These are phyloP conservation scores for Coemansia interrupta DNA, from an alignment of 192 early-diverging fungal genomes.

Conservation along the genomic window DNA sequence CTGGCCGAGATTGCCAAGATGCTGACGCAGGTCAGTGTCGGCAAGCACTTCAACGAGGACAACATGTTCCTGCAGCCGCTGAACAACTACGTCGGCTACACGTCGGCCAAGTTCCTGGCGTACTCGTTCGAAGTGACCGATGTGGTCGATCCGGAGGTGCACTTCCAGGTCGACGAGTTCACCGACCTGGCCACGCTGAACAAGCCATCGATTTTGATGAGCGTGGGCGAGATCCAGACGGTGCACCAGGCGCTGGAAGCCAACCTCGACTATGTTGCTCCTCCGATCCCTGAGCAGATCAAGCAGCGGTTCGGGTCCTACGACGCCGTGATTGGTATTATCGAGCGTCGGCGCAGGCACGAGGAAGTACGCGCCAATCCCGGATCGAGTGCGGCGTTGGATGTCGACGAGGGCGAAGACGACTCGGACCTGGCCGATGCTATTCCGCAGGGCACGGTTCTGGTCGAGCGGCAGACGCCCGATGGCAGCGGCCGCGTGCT, in stretches of 20 bases:
- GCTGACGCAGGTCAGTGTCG: conserved; percentile 92
- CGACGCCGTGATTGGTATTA: conserved; percentile 50
- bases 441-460: conserved; percentile 52
- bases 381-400: conserved; percentile 7
- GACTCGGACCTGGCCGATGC: conserved; percentile 47
- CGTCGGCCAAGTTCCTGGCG: conserved; percentile 71
- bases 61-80: conserved; percentile 70
- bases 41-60: conserved; percentile 69
- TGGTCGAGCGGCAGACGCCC: conserved; percentile 42
- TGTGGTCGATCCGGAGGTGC: conserved; percentile 81
- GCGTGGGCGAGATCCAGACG: conserved; percentile 85
- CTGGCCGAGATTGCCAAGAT: conserved; percentile 93
- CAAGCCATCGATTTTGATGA: conserved; percentile 86
- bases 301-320: conserved; percentile 52
- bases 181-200: conserved; percentile 72
- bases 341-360: conserved; percentile 46
- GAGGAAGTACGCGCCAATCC: conserved; percentile 26
- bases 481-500: conserved; percentile 35
- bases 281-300: conserved; percentile 53
- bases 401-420: conserved; percentile 36
- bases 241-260: conserved; percentile 81
- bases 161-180: conserved; percentile 89
- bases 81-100: conserved; percentile 77
- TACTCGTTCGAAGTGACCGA: conserved; percentile 87
- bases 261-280: conserved; percentile 72